Evolutionary conservation across 139 green algal genomes (phyloP).

Genomic region (Monoraphidium neglectum): DNA sequence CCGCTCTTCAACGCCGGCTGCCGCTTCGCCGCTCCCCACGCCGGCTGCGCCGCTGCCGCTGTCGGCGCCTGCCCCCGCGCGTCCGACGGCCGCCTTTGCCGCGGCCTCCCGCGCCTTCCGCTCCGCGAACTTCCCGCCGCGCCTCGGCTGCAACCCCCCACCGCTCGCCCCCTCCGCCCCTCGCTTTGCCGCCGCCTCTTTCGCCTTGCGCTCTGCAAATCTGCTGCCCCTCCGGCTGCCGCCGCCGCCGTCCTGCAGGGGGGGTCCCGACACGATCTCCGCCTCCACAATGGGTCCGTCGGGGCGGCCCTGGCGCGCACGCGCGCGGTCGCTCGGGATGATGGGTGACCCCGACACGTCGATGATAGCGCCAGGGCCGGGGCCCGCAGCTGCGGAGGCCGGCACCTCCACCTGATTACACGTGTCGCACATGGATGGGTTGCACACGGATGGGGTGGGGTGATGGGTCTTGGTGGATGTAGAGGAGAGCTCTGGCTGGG

Average conservation of each 20-base stretch:
- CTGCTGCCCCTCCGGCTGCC: constrained; percentile 52
- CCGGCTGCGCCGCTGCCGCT: too few relatives aligned
- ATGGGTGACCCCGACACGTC: constrained; percentile 36
- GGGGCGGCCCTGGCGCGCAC: constrained; percentile 57
- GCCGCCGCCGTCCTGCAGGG: constrained; percentile 1
- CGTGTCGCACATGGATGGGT: too few relatives aligned
- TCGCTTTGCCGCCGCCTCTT: constrained; percentile 74
- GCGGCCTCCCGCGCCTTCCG: constrained; percentile 42
- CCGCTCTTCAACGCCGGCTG: too few relatives aligned
- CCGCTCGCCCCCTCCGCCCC: constrained; percentile 13
- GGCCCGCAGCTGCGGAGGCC: background rate
- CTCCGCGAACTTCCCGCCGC: background rate
- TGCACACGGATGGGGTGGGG: too few relatives aligned
- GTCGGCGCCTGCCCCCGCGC: too few relatives aligned
- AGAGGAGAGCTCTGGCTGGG: too few relatives aligned
- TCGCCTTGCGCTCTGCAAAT: constrained; percentile 76
- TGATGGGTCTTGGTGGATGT: too few relatives aligned
- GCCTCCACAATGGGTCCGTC: constrained; percentile 12
- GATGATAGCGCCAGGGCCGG: constrained; percentile 12
- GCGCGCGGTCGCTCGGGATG: constrained; percentile 38
- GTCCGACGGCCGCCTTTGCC: too few relatives aligned
- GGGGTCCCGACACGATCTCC: background rate
- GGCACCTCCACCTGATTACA: background rate
- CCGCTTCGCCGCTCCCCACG: too few relatives aligned
- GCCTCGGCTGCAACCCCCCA: background rate